Evolutionary conservation across 768 basidiomycete species (phyloP).

Genomic region (Calvatia gigantea): DNA sequence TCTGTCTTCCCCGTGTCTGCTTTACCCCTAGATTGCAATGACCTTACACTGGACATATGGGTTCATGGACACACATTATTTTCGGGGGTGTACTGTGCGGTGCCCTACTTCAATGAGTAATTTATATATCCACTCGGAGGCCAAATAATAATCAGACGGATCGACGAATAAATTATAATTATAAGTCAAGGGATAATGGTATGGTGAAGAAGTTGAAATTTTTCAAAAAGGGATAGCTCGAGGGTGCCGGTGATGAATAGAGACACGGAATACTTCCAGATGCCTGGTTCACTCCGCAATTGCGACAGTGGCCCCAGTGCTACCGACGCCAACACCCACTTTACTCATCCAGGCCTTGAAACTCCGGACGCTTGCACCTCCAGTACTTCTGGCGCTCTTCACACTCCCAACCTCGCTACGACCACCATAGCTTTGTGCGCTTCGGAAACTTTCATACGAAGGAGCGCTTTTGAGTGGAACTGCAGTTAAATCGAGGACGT

Average conservation of each 20-base stretch:
- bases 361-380: conserved; percentile 26
- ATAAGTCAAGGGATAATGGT: conserved; percentile 12
- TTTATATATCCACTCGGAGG: background rate
- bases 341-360: conserved; percentile 40
- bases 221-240: background rate
- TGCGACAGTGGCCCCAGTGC: background rate
- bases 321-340: conserved; percentile 17
- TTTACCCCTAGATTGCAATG: too few relatives aligned
- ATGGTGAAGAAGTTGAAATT: background rate
- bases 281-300: conserved; percentile 12
- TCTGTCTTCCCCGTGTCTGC: too few relatives aligned
- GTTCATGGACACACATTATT: too few relatives aligned
- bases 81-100: too few relatives aligned
- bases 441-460: conserved; percentile 47
- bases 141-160: background rate
- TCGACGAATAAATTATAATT: conserved; percentile 4
- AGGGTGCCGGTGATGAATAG: background rate
- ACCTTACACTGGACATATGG: too few relatives aligned
- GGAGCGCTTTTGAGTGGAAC: conserved; percentile 23
- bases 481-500: background rate
- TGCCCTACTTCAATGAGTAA: too few relatives aligned
- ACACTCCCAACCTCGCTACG: conserved; percentile 37
- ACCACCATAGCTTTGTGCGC: conserved; percentile 33
- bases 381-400: conserved; percentile 31
- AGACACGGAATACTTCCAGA: too few relatives aligned